Base-by-base conservation (phyloP, 2,329 filamentous ascomycete genomes). In the Scedosporium dehoogii region DNA sequence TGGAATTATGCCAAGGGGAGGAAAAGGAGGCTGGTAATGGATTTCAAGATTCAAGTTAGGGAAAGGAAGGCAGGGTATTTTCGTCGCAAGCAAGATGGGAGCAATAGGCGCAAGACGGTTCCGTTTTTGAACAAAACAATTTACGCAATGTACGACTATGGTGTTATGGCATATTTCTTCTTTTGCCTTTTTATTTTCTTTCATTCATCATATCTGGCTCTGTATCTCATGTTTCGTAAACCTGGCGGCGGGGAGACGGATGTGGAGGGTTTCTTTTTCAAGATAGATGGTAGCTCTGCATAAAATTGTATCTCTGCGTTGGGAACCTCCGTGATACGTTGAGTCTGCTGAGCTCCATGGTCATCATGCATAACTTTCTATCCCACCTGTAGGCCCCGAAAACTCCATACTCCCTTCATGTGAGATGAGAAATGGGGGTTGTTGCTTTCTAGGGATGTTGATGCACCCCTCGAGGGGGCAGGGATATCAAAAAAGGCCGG, bases 1-100 rank as follows among this genome's bases (percentile, higher is more conserved):
- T 42, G 58, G 59, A 55, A 55, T 25, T 55, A 61, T 61, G 56
- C 48, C 59, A 61, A 27, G 29, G 23, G 58, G 23, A 33, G 59
- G 42, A 42, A 27, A 55, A 55, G 21, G 12, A 55, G 23, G 23
- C 23, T 7, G 18, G 59, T 61, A 42, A 55, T 61, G 46, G 44
- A 44, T 42, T 61, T 27, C 6, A 42, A 51, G 42, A 46, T 18
- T 2, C 4, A 44, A 7, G n/a, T 48, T 48, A 23, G 5, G 44
- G 42, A 18, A 60, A 38, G 18, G 18, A n/a, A 16, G 51, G 51
- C 23, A 10, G 3, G 12, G 25, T 9, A 10, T 18, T 12, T 12
- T 18, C 6, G 9, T n/a, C 9, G 48, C 29, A 42, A 48, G 59
- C 21, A 12, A 46, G 21, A 6, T 9, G 27, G 33, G 25, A 21